These are phyloP conservation scores for Annona cherimola DNA, from an alignment of 164 flowering plant species.

Conservation along the genomic window DNA sequence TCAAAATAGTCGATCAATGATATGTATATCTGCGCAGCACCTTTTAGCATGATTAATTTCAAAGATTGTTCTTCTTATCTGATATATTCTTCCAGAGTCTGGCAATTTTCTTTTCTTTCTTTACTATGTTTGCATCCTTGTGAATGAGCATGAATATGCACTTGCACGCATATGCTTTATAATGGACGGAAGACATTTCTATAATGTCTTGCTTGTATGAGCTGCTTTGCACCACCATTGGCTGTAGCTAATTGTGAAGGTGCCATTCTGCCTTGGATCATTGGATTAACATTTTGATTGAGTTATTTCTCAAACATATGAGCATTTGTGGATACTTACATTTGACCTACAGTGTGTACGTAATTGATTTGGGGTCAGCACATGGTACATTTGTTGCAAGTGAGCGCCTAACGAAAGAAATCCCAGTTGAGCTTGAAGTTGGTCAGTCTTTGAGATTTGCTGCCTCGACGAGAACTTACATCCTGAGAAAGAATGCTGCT, in stretches of 20 bases:
- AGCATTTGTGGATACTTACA: conserved; percentile 12
- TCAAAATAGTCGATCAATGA: no score
- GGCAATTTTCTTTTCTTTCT: no score
- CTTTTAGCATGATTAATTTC: no score
- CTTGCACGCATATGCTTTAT: no score
- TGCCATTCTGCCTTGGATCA: neutral
- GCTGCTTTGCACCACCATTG: neutral
- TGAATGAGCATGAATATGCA: no score
- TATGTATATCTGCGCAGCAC: no score
- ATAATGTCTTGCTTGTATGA: no score
- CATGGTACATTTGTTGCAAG: conserved; percentile 98
- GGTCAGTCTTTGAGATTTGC: conserved; percentile 96
- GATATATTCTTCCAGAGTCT: no score
- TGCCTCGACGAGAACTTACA: conserved; percentile 86
- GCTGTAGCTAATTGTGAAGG: neutral
- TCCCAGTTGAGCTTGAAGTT: conserved; percentile 87
- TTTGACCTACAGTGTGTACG: conserved; percentile 60
- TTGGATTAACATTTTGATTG: neutral
- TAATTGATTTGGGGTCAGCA: conserved; percentile 94
- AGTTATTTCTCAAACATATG: neutral
- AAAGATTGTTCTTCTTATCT: no score
- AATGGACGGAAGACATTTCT: no score
- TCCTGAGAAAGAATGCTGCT: conserved; percentile 72
- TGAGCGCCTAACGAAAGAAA: conserved; percentile 83
- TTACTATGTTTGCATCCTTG: no score